These are phyloP conservation scores for Trichocladium uniseriatum DNA, from an alignment of 495 filamentous ascomycete species.

Conservation along the genomic window DNA sequence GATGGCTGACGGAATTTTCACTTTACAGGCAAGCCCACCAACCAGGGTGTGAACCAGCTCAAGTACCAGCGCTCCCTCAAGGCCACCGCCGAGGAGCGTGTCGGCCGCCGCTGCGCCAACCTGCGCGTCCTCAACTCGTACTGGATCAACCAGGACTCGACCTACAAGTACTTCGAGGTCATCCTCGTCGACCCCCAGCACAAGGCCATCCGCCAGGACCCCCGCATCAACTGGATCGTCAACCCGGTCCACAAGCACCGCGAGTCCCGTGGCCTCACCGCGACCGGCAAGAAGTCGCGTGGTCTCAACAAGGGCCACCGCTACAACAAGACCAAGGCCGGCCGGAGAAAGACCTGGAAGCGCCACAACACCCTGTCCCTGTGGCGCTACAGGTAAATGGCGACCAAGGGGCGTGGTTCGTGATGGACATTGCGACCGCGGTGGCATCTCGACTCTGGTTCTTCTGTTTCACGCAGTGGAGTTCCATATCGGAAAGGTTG, in stretches of 20 bases:
- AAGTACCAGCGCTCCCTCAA: slow-evolving; percentile 99
- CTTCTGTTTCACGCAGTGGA: slow-evolving; percentile 16
- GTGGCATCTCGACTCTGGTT: slow-evolving; percentile 20
- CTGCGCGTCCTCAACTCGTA: slow-evolving; percentile 98
- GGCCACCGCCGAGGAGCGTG: slow-evolving; percentile 98
- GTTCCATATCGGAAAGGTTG: slow-evolving; percentile 11
- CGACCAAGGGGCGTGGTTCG: slow-evolving; percentile 2
- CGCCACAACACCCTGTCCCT: slow-evolving; percentile 94
- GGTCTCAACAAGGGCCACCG: slow-evolving; percentile 97
- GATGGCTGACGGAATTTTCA: slow-evolving; percentile 13
- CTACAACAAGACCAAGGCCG: slow-evolving; percentile 94
- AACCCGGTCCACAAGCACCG: slow-evolving; percentile 99
- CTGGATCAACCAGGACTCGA: slow-evolving; percentile 99
- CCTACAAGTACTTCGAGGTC: slow-evolving; percentile 99
- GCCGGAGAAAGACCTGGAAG: slow-evolving; percentile 99
- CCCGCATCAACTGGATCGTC: slow-evolving; percentile 99
- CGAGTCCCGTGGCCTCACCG: slow-evolving; percentile 89
- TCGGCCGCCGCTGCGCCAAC: slow-evolving; percentile 96
- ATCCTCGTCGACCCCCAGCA: slow-evolving; percentile 99
- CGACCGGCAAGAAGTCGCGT: slow-evolving; percentile 97
- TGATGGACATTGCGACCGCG: slow-evolving; percentile 3
- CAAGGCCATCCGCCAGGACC: slow-evolving; percentile 98
- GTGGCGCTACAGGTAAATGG: slow-evolving; percentile 67
- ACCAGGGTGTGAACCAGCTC: slow-evolving; percentile 99
- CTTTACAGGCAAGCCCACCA: slow-evolving; percentile 87